Evolutionary conservation across 345 rosid species (phyloP), one percentile per base, ranked within the genome.

Genomic region (Gossypium mustelinum): DNA sequence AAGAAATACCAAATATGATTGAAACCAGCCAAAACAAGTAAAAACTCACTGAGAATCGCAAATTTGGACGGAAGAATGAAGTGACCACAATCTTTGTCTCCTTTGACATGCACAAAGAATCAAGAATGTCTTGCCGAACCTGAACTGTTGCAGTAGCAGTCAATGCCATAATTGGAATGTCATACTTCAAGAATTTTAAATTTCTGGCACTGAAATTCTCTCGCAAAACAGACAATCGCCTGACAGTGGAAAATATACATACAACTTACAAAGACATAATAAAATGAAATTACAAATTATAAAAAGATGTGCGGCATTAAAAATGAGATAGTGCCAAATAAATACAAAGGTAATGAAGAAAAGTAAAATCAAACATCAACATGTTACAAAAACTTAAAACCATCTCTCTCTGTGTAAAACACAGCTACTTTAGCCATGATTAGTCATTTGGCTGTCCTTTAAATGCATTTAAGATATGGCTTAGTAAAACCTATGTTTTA

Each of bases 141-240:
- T 70, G 88, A 82, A 70, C 51, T 27, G 96, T 92, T 76, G 98
- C 98, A 17, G 97, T 94, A 72, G 98, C 97, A 67, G 98, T 94
- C 89, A 94, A 84, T 68, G 94, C 96, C 97, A 94, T 94, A 73
- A 94, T 74, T 14, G 98, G 96, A 56, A 92, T 81, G 85, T 91
- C 89, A 68, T 67, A 80, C 66, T 83, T 86, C 80, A 89, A 85
- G 85, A 83, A 89, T 41, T 84, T 80, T 79, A 88, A 78, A 76
- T 63, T 86, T 75, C 81, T 72, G 69, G 81, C 60, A 78, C 85
- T 85, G 85, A 94, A 92, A 71, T 81, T 89, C 82, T 90, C 86
- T 68, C 94, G 84, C 83, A 94, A 77, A 57, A 84, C 75, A 61
- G 90, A 90, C 85, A 94, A 73, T 57, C 77, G 87, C 91, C 97